Conservation (phyloP, 805 yeast species). For the Spathaspora gorwiae region DNA sequence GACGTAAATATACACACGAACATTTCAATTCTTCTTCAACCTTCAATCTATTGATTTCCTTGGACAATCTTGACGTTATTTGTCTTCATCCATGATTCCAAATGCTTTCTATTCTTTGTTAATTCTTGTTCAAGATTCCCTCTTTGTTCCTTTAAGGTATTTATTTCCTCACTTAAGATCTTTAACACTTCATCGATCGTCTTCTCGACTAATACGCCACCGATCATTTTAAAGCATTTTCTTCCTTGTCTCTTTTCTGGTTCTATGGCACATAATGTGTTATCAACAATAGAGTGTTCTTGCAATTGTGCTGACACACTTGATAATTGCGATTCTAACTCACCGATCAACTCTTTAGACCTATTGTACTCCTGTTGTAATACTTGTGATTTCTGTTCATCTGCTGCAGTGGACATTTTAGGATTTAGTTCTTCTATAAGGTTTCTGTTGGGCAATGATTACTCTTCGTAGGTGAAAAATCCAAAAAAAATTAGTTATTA, state of each 20-base stretch:
- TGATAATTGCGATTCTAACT: slow-evolving; percentile 35
- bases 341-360: slow-evolving; percentile 35
- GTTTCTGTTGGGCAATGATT: too few species aligned
- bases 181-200: slow-evolving; percentile 67
- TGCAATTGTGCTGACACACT: slow-evolving; percentile 32
- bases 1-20: neutral
- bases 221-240: slow-evolving; percentile 88
- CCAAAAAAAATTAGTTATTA: too few species aligned
- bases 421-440: too few species aligned
- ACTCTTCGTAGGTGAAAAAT: too few species aligned
- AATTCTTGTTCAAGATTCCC: slow-evolving; percentile 23
- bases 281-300: slow-evolving; percentile 40
- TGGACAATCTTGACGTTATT: slow-evolving; percentile 40
- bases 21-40: neutral
- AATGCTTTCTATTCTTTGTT: slow-evolving; percentile 22
- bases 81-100: slow-evolving; percentile 38
- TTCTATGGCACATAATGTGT: slow-evolving; percentile 31
- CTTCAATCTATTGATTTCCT: slow-evolving; percentile 3
- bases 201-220: slow-evolving; percentile 85
- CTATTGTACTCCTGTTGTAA: slow-evolving; percentile 39
- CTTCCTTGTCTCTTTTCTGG: slow-evolving; percentile 45
- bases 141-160: slow-evolving; percentile 18
- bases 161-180: slow-evolving; percentile 20
- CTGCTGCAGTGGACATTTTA: slow-evolving; percentile 8
- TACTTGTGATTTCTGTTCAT: slow-evolving; percentile 34